Percentiles rank a stretch among this genome's conserved stretches.
These are phyloP conservation scores for Ochromonas danica DNA, from an alignment of 108 stramenopile genomes.

Conservation along the genomic window DNA sequence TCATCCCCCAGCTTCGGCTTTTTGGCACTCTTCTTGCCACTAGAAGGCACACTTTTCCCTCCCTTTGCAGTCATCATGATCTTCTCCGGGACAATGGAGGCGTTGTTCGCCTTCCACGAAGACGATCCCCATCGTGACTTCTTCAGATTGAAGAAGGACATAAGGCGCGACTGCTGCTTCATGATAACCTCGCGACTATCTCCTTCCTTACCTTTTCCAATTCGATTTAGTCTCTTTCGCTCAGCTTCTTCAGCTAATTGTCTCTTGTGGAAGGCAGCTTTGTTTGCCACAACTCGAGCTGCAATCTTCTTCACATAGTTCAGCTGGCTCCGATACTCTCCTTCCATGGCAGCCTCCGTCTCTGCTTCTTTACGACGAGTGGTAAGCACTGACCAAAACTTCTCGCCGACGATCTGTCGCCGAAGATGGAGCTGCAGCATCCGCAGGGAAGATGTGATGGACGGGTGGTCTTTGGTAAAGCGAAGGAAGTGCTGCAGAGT, in stretches of 20 bases:
- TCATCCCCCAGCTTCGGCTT: too few species aligned
- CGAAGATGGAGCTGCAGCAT: conserved; percentile 2
- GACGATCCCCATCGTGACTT: too few species aligned
- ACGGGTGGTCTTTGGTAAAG: background rate
- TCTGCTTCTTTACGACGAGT: background rate
- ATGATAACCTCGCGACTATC: background rate
- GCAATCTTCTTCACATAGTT: background rate
- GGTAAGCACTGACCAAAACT: background rate
- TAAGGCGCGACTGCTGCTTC: background rate
- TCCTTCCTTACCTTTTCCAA: background rate
- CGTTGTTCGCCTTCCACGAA: too few species aligned
- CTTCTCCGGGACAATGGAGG: too few species aligned
- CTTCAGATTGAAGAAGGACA: background rate
- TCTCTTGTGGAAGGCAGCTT: background rate
- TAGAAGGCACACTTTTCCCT: too few species aligned
- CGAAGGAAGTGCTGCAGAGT: background rate
- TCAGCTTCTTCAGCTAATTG: background rate
- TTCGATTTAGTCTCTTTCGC: background rate
- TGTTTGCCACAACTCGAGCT: background rate
- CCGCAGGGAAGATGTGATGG: background rate
- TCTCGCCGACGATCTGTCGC: background rate
- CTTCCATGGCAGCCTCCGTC: background rate
- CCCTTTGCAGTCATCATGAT: too few species aligned
- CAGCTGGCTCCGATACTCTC: too few species aligned
- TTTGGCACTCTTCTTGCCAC: too few species aligned